Evolutionary conservation across 768 basidiomycete genomes (phyloP).

Genomic region (Coprinellus micaceus): DNA sequence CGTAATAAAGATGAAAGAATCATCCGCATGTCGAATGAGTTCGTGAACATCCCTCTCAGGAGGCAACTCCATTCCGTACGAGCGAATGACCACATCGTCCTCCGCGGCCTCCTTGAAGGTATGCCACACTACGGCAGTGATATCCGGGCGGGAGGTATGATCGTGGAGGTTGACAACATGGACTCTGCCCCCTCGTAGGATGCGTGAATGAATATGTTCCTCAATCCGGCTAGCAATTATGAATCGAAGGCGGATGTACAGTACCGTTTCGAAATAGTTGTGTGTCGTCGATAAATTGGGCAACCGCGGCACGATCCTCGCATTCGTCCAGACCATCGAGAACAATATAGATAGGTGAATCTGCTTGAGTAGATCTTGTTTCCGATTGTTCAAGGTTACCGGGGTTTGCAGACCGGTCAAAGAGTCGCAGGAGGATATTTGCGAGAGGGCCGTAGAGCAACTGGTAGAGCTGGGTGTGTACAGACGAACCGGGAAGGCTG

Average conservation of each 20-base stretch:
- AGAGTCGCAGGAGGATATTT: not conserved
- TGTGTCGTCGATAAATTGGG: not conserved
- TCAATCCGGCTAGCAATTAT: not conserved
- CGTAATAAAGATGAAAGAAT: not conserved
- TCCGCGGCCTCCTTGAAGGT: not conserved
- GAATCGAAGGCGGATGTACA: not conserved
- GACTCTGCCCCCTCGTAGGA: not conserved
- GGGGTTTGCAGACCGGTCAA: not conserved
- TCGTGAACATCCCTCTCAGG: not conserved
- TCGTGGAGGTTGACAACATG: not conserved
- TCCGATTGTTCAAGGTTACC: not conserved
- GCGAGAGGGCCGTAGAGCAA: not conserved
- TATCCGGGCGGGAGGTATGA: not conserved
- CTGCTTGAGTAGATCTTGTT: no score
- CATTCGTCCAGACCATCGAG: slow-evolving; percentile 8
- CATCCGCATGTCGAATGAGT: not conserved
- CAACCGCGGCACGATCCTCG: not conserved
- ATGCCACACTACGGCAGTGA: not conserved
- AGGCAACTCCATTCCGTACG: not conserved
- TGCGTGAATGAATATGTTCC: not conserved
- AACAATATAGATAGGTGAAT: no score
- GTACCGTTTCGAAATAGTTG: not conserved
- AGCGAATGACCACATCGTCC: not conserved
- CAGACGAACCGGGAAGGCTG: not conserved
- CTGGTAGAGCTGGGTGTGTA: not conserved